These are phyloP conservation scores for Diplodia corticola DNA, from an alignment of 2,329 filamentous ascomycete genomes.

Conservation along the genomic window DNA sequence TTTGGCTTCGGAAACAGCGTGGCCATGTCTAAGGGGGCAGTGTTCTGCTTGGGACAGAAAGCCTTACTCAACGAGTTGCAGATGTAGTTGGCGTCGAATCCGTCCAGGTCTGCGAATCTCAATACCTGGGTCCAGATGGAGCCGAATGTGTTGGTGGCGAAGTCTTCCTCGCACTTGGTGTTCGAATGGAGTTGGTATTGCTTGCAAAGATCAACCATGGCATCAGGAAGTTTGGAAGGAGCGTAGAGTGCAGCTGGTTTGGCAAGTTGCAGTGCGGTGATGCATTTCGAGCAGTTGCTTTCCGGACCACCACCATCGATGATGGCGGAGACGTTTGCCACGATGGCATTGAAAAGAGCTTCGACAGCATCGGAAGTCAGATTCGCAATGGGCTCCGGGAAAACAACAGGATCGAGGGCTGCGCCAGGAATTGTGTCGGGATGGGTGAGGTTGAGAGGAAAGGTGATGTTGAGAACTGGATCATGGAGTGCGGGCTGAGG, in stretches of 20 bases:
- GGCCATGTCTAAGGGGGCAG: constrained; percentile 48
- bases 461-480: constrained; percentile 56
- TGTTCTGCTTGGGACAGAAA: constrained; percentile 52
- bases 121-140: constrained; percentile 61
- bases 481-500: constrained; percentile 58
- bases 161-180: constrained; percentile 50
- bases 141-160: constrained; percentile 51
- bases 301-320: constrained; percentile 38
- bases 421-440: constrained; percentile 53
- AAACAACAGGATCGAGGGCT: constrained; percentile 53
- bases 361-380: constrained; percentile 44
- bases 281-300: constrained; percentile 55
- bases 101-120: constrained; percentile 52
- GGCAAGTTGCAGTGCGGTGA: constrained; percentile 52
- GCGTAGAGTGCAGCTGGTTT: constrained; percentile 53
- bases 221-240: constrained; percentile 51
- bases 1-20: constrained; percentile 54
- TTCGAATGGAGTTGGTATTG: constrained; percentile 50
- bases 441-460: constrained; percentile 56
- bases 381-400: constrained; percentile 50
- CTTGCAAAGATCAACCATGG: constrained; percentile 55
- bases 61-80: constrained; percentile 52
- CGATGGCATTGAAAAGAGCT: constrained; percentile 45
- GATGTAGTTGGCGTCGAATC: constrained; percentile 59
- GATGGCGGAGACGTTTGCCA: constrained; percentile 50